Evolutionary conservation across 495 filamentous ascomycete genomes (phyloP).

Genomic region (Clavariopsis aquatica): DNA sequence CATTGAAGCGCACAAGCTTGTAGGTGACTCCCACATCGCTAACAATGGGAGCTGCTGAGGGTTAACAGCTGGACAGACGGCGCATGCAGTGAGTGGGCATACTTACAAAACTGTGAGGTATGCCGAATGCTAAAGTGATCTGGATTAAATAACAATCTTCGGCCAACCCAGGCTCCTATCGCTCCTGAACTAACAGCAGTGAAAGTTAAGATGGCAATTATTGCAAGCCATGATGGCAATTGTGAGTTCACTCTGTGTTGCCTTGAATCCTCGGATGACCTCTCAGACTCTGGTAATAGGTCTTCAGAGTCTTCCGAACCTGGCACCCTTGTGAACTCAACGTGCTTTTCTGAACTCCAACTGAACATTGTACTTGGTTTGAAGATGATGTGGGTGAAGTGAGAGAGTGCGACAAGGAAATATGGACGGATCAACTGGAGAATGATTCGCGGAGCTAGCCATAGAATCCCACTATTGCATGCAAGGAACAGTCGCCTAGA

Average conservation of each 20-base stretch:
- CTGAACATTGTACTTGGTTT: background rate
- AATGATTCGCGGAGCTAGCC: background rate
- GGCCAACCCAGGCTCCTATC: slow-evolving; percentile 13
- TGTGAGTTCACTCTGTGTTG: background rate
- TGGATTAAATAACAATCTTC: background rate
- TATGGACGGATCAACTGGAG: no score
- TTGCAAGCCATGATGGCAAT: slow-evolving; percentile 4
- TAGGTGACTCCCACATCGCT: slow-evolving; percentile 45
- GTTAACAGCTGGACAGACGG: background rate
- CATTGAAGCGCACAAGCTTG: slow-evolving; percentile 49
- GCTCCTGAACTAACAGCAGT: slow-evolving; percentile 9
- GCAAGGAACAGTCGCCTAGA: slow-evolving; percentile 2
- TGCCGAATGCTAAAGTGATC: slow-evolving; percentile 28
- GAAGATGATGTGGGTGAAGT: background rate
- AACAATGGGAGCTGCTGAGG: slow-evolving; percentile 43
- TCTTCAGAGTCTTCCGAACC: slow-evolving; percentile 9
- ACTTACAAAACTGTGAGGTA: slow-evolving; percentile 33
- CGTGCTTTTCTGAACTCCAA: slow-evolving; percentile 15
- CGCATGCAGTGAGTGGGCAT: background rate
- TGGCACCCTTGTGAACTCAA: slow-evolving; percentile 5
- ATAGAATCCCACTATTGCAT: background rate
- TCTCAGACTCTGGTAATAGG: slow-evolving; percentile 2
- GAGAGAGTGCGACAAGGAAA: background rate
- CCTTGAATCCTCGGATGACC: background rate
- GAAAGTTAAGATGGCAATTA: background rate